These are phyloP conservation scores for Medicago ruthenica DNA, from an alignment of 306 rosid genomes.

Conservation along the genomic window DNA sequence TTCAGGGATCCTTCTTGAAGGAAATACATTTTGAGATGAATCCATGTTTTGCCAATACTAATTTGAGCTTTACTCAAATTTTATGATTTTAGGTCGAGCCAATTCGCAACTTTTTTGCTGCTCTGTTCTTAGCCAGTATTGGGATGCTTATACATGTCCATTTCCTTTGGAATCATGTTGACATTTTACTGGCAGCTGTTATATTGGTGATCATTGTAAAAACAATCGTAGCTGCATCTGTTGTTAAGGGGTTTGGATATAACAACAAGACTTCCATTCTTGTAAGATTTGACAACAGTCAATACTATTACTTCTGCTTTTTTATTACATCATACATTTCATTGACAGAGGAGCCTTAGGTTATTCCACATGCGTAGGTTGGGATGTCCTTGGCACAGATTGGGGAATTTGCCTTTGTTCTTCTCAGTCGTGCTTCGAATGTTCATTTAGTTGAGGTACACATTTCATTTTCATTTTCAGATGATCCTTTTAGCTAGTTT, in stretches of 20 bases:
- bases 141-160: constrained; percentile 98
- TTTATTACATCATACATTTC: constrained; percentile 49
- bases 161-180: constrained; percentile 97
- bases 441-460: constrained; percentile 94
- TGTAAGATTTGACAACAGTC: constrained; percentile 64
- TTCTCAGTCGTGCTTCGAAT: constrained; percentile 97
- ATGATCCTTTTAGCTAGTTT: constrained; percentile 21
- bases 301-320: constrained; percentile 36
- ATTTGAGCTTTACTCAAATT: constrained; percentile 47
- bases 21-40: constrained; percentile 33
- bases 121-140: constrained; percentile 96
- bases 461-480: constrained; percentile 38
- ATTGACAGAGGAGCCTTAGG: constrained; percentile 61
- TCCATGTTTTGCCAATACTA: constrained; percentile 38
- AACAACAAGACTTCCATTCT: constrained; percentile 86
- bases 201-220: constrained; percentile 88
- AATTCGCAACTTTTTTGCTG: constrained; percentile 92
- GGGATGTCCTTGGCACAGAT: constrained; percentile 97
- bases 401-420: constrained; percentile 98
- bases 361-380: constrained; percentile 80
- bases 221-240: constrained; percentile 72
- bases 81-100: constrained; percentile 83
- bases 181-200: constrained; percentile 93
- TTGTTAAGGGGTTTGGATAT: constrained; percentile 97
- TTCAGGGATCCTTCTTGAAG: constrained; percentile 30